Conservation (phyloP, 305 asterid genomes). For the Fraxinus xanthoxyloides region DNA sequence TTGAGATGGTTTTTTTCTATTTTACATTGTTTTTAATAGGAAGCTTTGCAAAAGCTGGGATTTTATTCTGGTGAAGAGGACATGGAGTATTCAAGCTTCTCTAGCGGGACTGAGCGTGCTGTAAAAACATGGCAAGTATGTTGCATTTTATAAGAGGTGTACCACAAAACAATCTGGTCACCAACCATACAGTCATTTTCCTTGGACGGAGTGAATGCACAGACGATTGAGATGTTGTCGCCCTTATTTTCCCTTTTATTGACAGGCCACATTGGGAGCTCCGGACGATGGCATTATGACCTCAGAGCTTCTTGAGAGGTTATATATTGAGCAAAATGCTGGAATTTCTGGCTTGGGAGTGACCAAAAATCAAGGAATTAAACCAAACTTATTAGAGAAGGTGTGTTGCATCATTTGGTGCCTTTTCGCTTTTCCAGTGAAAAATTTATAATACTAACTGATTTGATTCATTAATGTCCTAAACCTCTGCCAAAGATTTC, state of each 20-base stretch:
- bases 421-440: not conserved
- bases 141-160: conserved; percentile 8
- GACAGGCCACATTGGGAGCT: conserved; percentile 62
- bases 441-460: not conserved
- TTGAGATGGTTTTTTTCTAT: not conserved
- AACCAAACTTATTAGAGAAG: conserved; percentile 30
- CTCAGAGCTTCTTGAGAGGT: conserved; percentile 58
- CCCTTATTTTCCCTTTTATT: conserved; percentile 21
- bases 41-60: conserved; percentile 72
- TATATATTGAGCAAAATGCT: conserved; percentile 31
- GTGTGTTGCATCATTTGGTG: conserved; percentile 22
- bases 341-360: conserved; percentile 26
- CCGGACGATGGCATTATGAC: conserved; percentile 93
- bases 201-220: not conserved
- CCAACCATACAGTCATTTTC: not conserved
- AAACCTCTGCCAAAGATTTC: not conserved
- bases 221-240: conserved; percentile 9
- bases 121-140: conserved; percentile 97
- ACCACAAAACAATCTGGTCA: not conserved
- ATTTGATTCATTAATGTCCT: not conserved
- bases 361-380: conserved; percentile 13
- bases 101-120: conserved; percentile 84
- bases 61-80: conserved; percentile 97
- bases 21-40: conserved; percentile 42
- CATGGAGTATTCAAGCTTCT: conserved; percentile 69